Evolutionary conservation across 352 stramenopile genomes (phyloP).

Genomic region (Phytophthora sojae): DNA sequence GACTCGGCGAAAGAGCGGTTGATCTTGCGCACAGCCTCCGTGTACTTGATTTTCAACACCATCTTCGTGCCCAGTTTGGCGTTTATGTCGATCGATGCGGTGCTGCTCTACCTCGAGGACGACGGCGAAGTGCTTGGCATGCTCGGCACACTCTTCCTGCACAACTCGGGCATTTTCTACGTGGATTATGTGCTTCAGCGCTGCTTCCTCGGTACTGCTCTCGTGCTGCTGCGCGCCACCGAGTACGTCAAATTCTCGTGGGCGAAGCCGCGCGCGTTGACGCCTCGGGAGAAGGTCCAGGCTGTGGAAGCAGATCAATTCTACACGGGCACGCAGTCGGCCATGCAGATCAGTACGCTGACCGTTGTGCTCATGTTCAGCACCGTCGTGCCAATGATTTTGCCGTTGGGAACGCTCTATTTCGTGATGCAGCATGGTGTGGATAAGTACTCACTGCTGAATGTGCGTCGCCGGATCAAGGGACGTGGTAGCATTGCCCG

Average conservation of each 20-base stretch:
- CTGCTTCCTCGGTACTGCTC: slow-evolving; percentile 80
- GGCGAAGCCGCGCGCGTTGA: slow-evolving; percentile 81
- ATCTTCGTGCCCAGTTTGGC: slow-evolving; percentile 87
- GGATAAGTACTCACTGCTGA: slow-evolving; percentile 87
- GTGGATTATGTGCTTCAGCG: slow-evolving; percentile 89
- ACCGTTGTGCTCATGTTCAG: slow-evolving; percentile 87
- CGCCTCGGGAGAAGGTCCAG: slow-evolving; percentile 71
- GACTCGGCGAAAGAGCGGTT: slow-evolving; percentile 88
- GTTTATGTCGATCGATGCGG: slow-evolving; percentile 88
- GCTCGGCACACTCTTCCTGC: slow-evolving; percentile 84
- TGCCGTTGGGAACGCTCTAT: slow-evolving; percentile 84
- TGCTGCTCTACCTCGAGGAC: slow-evolving; percentile 78
- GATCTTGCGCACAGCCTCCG: slow-evolving; percentile 78
- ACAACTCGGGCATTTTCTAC: slow-evolving; percentile 92
- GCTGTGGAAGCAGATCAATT: slow-evolving; percentile 81
- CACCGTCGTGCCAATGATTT: slow-evolving; percentile 85
- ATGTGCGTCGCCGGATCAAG: slow-evolving; percentile 86
- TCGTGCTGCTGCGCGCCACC: slow-evolving; percentile 78
- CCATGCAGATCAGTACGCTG: slow-evolving; percentile 87
- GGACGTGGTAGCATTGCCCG: slow-evolving; percentile 83
- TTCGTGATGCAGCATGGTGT: slow-evolving; percentile 86
- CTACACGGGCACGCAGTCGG: slow-evolving; percentile 86
- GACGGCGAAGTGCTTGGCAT: slow-evolving; percentile 83
- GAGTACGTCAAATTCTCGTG: slow-evolving; percentile 86
- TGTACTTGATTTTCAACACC: slow-evolving; percentile 91